Percentiles rank a stretch among this genome's conserved stretches.
Conservation (phyloP, 768 basidiomycete genomes). For the Chlorophyllum brunneum region DNA sequence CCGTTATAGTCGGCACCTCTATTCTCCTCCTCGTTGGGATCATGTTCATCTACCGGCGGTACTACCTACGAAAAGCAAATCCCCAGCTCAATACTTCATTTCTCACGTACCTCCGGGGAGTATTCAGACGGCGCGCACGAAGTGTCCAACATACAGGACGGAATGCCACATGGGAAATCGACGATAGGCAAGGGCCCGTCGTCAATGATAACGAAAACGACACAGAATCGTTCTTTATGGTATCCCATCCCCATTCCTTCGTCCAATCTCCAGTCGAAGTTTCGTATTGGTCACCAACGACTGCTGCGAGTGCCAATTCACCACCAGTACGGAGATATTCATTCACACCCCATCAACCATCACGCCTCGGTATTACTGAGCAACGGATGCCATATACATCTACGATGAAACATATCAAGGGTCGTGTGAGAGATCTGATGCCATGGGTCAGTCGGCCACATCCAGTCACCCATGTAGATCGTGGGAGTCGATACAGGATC, state of each 20-base stretch:
- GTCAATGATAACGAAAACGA: neutral
- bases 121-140: conserved; percentile 4
- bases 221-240: conserved; percentile 12
- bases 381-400: neutral
- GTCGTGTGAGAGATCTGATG: conserved; percentile 5
- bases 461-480: neutral
- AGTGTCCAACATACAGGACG: conserved; percentile 11
- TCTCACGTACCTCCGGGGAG: neutral
- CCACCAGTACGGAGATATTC: neutral
- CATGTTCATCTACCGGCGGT: conserved; percentile 12
- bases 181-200: conserved; percentile 7
- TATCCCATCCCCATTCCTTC: neutral
- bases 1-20: conserved; percentile 15
- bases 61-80: neutral
- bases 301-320: neutral
- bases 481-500: neutral
- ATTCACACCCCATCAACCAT: neutral
- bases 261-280: conserved; percentile 3
- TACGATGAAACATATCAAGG: neutral
- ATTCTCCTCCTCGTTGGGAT: conserved; percentile 14
- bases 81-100: neutral
- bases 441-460: conserved; percentile 4
- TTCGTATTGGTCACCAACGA: conserved; percentile 4
- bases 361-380: neutral
- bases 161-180: conserved; percentile 16